phyloP scores from a whole-genome alignment of 2,329 filamentous ascomycete species.

The Xylaria sp. region DNA sequence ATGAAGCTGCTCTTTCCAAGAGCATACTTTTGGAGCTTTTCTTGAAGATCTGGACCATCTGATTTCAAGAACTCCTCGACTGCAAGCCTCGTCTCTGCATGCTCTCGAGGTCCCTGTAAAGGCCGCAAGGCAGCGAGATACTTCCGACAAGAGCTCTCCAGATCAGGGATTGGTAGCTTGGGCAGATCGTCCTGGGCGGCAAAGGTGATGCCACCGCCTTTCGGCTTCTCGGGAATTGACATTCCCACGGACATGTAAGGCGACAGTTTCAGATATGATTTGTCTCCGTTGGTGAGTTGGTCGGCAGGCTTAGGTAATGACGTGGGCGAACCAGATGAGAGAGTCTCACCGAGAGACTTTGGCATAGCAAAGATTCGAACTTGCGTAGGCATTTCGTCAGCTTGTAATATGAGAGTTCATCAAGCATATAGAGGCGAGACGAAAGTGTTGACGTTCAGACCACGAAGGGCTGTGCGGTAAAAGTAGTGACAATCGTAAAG shows the following conservation, averaged over 20 bases:
- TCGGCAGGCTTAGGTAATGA: constrained; percentile 56
- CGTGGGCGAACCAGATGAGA: constrained; percentile 61
- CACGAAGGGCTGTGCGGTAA: constrained; percentile 88
- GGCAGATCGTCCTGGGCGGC: constrained; percentile 88
- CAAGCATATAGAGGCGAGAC: constrained; percentile 81
- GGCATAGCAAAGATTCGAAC: constrained; percentile 78
- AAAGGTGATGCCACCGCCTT: constrained; percentile 83
- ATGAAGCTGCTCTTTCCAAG: constrained; percentile 94
- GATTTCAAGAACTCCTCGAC: constrained; percentile 83
- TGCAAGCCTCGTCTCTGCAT: constrained; percentile 82
- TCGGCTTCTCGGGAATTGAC: constrained; percentile 58
- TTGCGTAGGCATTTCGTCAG: constrained; percentile 71
- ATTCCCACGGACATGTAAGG: constrained; percentile 48
- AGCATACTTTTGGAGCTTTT: constrained; percentile 90
- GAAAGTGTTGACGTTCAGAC: constrained; percentile 82
- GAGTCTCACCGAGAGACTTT: constrained; percentile 76
- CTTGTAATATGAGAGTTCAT: constrained; percentile 50
- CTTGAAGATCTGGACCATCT: constrained; percentile 87
- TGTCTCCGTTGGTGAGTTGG: constrained; percentile 44
- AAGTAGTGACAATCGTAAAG: constrained; percentile 93
- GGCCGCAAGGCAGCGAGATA: constrained; percentile 85
- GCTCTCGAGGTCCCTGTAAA: constrained; percentile 82
- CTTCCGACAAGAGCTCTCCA: constrained; percentile 80
- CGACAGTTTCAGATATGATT: constrained; percentile 48
- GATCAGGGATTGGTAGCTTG: constrained; percentile 91